These are phyloP conservation scores for Globisporangium carolinianum DNA, from an alignment of 352 stramenopile genomes.

Conservation along the genomic window DNA sequence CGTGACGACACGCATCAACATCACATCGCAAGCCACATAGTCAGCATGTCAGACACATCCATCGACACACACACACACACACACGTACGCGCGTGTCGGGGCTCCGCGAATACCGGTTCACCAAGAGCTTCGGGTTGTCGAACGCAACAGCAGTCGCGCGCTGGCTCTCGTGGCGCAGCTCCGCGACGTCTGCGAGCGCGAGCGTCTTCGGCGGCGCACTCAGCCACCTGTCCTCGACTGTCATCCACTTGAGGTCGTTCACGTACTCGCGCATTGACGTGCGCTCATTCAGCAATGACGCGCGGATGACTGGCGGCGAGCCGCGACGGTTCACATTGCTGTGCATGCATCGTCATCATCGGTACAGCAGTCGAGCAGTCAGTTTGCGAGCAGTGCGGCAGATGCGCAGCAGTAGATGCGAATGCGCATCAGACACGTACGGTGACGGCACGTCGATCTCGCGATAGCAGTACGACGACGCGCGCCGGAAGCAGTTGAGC, in stretches of 20 bases:
- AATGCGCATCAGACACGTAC: constrained; percentile 24
- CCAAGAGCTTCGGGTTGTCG: constrained; percentile 58
- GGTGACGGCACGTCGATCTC: constrained; percentile 81
- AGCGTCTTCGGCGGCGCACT: constrained; percentile 32
- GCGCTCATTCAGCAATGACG: constrained; percentile 74
- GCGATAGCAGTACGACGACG: constrained; percentile 82
- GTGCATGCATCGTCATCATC: background rate
- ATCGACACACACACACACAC: background rate
- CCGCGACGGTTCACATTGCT: constrained; percentile 86
- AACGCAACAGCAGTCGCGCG: constrained; percentile 44
- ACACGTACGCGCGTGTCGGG: constrained; percentile 54
- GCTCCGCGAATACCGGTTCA: constrained; percentile 52
- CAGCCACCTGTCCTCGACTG: constrained; percentile 65
- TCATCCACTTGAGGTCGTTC: constrained; percentile 73
- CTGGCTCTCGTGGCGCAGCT: constrained; percentile 51
- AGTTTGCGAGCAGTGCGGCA: background rate
- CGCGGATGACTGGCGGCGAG: constrained; percentile 75
- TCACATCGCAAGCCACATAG: too few relatives aligned
- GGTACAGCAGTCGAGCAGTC: background rate
- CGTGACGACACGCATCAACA: too few relatives aligned
- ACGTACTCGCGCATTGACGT: constrained; percentile 86
- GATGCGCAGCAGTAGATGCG: background rate
- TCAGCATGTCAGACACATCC: too few relatives aligned
- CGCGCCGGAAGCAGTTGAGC: constrained; percentile 76
- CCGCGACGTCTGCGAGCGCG: constrained; percentile 36